Evolutionary conservation across 2,329 filamentous ascomycete species (phyloP), one percentile per base, ranked within the genome.

Genomic region (Pezicula radicicola): DNA sequence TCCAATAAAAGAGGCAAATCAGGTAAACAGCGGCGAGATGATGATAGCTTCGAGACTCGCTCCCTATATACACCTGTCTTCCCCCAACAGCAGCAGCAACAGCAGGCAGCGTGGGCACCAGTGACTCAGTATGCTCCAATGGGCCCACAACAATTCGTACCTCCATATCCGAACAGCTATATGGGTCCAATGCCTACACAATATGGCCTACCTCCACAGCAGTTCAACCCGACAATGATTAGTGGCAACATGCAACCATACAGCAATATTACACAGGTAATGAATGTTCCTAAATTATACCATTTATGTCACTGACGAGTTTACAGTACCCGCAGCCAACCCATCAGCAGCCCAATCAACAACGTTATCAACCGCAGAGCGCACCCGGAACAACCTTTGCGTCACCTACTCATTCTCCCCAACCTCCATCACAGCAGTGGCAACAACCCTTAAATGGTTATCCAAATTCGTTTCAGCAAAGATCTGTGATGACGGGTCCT

Each of bases 41-140:
- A 87, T 62, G 83, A 85, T 58, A 79, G 76, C 57, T 87, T 87
- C 55, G 84, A 87, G 61, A 81, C 81, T 10, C 75, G 84, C 49
- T 81, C 83, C 52, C 84, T 88, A 53, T 92, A 89, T 66, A 82
- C 83, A n/a, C 76, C 83, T 4, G 87, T 83, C 64, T 88, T 83
- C 67, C 77, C 78, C 21, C 70, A 72, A 19, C 73, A 75, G 56
- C 77, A 81, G 54, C 80, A 83, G 54, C 80, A 83, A 58, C 70
- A 74, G 19, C 79, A 83, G 59, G 72, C 76, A 33, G 78, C 78
- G 4, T 86, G 83, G 83, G 73, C 77, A 10, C 68, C 79, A 67
- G 75, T 58, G 44, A 74, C 78, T 21, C 80, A 82, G 55, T 85
- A 80, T 61, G 69, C 75, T 18, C 70, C 78, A 36, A 69, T 75